A percentile compares a stretch with the other conserved stretches of the same genome.
These are phyloP conservation scores for Thoreauomyces humboldtii DNA, from an alignment of 192 early-diverging fungal genomes.

Conservation along the genomic window DNA sequence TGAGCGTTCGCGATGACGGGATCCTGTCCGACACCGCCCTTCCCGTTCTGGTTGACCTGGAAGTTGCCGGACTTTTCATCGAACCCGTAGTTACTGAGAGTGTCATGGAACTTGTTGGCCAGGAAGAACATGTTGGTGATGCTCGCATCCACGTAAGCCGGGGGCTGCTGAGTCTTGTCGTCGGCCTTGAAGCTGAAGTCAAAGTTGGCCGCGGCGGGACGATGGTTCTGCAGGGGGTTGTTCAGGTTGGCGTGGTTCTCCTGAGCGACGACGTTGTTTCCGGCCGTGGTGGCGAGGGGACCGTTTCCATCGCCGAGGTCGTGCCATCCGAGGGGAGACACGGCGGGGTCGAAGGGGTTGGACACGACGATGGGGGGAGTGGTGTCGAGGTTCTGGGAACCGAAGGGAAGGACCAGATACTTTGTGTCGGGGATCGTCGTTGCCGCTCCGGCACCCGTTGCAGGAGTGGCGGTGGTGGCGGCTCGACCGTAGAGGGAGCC, in stretches of 20 bases:
- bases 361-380: slow-evolving; percentile 5
- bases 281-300: slow-evolving; percentile 5
- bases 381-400: not conserved
- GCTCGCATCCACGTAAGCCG: slow-evolving; percentile 26
- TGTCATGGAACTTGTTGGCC: slow-evolving; percentile 50
- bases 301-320: slow-evolving; percentile 21
- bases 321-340: slow-evolving; percentile 25
- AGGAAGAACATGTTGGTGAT: slow-evolving; percentile 35
- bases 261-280: slow-evolving; percentile 22
- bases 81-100: slow-evolving; percentile 63
- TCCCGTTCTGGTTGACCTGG: slow-evolving; percentile 34
- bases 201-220: not conserved
- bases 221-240: slow-evolving; percentile 14
- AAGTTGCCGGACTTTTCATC: slow-evolving; percentile 72
- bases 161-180: slow-evolving; percentile 8
- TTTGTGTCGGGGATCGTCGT: slow-evolving; percentile 6
- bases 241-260: slow-evolving; percentile 4
- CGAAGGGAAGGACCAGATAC: slow-evolving; percentile 19
- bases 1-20: slow-evolving; percentile 52
- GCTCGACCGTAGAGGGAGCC: slow-evolving; percentile 1
- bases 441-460: not conserved
- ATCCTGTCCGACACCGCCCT: slow-evolving; percentile 24
- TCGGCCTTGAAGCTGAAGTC: slow-evolving; percentile 11
- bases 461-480: not conserved
- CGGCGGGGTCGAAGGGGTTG: slow-evolving; percentile 3